Percentiles rank a stretch among this genome's conserved stretches.
Conservation (phyloP, 2,329 filamentous ascomycete genomes). For the Sporothrix luriei region DNA sequence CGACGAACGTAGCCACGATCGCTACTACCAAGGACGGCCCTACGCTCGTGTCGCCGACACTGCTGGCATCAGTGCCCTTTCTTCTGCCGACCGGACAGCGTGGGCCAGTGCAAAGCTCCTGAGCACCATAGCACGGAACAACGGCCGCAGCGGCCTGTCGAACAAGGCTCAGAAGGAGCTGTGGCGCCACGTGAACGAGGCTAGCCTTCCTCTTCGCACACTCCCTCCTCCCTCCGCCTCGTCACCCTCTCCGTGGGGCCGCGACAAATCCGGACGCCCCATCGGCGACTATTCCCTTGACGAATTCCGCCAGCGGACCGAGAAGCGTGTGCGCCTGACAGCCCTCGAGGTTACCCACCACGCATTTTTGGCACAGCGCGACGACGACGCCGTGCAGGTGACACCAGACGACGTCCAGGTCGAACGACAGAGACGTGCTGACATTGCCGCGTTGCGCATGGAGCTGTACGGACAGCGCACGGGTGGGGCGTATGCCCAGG, state of each 20-base stretch:
- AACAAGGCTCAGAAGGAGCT: slow-evolving; percentile 59
- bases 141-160: slow-evolving; percentile 36
- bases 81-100: slow-evolving; percentile 52
- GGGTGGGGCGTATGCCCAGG: slow-evolving; percentile 59
- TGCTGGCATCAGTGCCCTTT: slow-evolving; percentile 51
- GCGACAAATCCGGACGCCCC: slow-evolving; percentile 54
- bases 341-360: slow-evolving; percentile 50
- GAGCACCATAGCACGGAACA: slow-evolving; percentile 43
- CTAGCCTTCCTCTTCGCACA: slow-evolving; percentile 53
- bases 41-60: slow-evolving; percentile 51
- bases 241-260: slow-evolving; percentile 50
- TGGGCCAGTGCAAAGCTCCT: slow-evolving; percentile 54
- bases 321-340: slow-evolving; percentile 49
- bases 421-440: slow-evolving; percentile 52
- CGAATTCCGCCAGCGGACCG: slow-evolving; percentile 50
- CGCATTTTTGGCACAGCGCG: slow-evolving; percentile 49
- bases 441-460: slow-evolving; percentile 55
- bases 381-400: slow-evolving; percentile 31
- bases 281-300: slow-evolving; percentile 52
- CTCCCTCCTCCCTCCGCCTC: slow-evolving; percentile 36
- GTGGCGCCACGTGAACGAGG: slow-evolving; percentile 60
- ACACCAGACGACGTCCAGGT: slow-evolving; percentile 47
- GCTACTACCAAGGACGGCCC: slow-evolving; percentile 56
- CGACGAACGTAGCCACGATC: slow-evolving; percentile 52
- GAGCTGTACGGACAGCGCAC: slow-evolving; percentile 57